Evolutionary conservation across 345 rosid genomes (phyloP).

Genomic region (Lumnitzera littorea): DNA sequence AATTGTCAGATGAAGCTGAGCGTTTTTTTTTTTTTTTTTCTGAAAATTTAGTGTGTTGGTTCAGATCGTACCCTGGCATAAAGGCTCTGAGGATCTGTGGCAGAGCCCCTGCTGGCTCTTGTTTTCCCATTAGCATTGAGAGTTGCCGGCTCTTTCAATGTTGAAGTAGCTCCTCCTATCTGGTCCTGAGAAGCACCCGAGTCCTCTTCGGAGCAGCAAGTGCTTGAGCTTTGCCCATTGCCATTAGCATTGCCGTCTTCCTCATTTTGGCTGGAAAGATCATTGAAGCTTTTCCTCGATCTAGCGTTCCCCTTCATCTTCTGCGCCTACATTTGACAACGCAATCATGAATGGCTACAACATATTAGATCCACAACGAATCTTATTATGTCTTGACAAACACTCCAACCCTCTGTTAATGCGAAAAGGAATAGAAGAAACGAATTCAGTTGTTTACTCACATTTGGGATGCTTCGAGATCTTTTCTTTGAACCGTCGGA

Average conservation of each 20-base stretch:
- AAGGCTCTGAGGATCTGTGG: slow-evolving; percentile 84
- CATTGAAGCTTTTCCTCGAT: slow-evolving; percentile 33
- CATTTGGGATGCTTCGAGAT: slow-evolving; percentile 28
- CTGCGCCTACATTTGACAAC: slow-evolving; percentile 19
- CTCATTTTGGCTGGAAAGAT: slow-evolving; percentile 15
- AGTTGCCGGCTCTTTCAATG: slow-evolving; percentile 25
- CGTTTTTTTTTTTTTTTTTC: not conserved
- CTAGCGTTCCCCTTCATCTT: slow-evolving; percentile 41
- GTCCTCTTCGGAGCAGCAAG: slow-evolving; percentile 52
- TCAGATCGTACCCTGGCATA: slow-evolving; percentile 56
- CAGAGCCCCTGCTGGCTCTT: slow-evolving; percentile 72
- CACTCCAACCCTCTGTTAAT: no score
- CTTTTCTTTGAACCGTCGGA: slow-evolving; percentile 42
- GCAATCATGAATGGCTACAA: not conserved
- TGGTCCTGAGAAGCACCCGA: slow-evolving; percentile 36
- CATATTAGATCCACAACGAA: not conserved
- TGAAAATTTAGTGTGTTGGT: not conserved
- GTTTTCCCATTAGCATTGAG: slow-evolving; percentile 51
- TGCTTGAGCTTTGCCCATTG: slow-evolving; percentile 29
- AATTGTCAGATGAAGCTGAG: not conserved
- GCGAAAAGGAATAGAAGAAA: no score
- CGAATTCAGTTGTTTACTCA: slow-evolving; percentile 22
- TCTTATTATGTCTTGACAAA: not conserved
- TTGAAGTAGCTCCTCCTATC: slow-evolving; percentile 25
- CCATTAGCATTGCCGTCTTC: slow-evolving; percentile 23